Conservation (phyloP, 2,329 filamentous ascomycete species). For the Xylariaceae sp. region DNA sequence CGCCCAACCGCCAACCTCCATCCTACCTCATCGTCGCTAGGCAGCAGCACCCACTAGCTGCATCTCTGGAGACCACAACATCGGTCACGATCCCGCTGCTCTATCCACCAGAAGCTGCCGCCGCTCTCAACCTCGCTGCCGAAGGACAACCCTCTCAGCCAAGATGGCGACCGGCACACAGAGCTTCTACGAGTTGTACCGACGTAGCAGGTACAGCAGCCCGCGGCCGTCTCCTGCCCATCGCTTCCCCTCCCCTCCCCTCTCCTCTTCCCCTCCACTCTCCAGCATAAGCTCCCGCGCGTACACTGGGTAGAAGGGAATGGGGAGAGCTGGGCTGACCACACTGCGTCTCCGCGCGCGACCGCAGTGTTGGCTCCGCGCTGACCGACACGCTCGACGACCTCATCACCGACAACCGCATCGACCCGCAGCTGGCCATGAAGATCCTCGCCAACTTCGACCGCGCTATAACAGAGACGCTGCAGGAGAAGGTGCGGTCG, state of each 20-base stretch:
- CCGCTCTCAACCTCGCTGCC: too few species aligned
- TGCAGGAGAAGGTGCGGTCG: constrained; percentile 87
- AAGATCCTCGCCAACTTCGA: constrained; percentile 97
- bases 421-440: constrained; percentile 97
- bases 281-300: neutral
- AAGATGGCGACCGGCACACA: constrained; percentile 41
- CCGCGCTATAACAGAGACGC: constrained; percentile 80
- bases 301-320: too few species aligned
- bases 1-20: too few species aligned
- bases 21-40: too few species aligned
- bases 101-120: too few species aligned
- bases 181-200: constrained; percentile 89
- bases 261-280: neutral
- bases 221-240: constrained; percentile 6
- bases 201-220: constrained; percentile 78
- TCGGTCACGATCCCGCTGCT: too few species aligned
- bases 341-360: too few species aligned
- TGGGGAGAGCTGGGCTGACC: too few species aligned
- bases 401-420: constrained; percentile 86
- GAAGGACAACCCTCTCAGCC: too few species aligned
- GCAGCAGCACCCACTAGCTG: too few species aligned
- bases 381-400: constrained; percentile 96
- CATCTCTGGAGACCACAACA: too few species aligned
- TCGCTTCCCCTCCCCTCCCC: constrained; percentile 2
- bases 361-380: constrained; percentile 77